Conservation (phyloP, 768 basidiomycete genomes). For the Lactarius indigo region DNA sequence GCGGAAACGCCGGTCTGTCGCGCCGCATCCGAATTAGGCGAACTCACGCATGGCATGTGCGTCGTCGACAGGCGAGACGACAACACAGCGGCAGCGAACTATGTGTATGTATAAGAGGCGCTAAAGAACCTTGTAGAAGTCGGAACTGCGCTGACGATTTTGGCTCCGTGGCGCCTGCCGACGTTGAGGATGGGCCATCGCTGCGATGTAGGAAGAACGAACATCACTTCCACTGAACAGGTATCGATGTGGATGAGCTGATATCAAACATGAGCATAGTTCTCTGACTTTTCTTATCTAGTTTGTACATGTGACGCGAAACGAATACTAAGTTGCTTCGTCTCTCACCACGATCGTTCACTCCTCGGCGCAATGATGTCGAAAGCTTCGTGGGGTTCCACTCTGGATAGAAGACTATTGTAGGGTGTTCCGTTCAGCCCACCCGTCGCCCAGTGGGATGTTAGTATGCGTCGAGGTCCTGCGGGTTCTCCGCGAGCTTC, state of each 20-base stretch:
- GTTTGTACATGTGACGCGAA: not conserved
- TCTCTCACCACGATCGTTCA: not conserved
- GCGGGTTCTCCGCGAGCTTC: conserved; percentile 15
- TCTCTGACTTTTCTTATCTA: not conserved
- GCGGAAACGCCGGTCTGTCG: conserved; percentile 3
- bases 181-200: conserved; percentile 36
- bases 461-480: conserved; percentile 20
- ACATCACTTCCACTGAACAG: no score
- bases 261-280: not conserved
- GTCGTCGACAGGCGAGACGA: conserved; percentile 77
- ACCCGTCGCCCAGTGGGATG: conserved; percentile 13
- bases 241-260: no score
- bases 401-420: conserved; percentile 23
- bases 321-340: not conserved
- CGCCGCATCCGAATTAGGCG: not conserved
- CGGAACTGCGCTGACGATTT: conserved; percentile 26
- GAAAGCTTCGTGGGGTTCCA: conserved; percentile 28
- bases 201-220: no score
- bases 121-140: conserved; percentile 38
- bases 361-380: conserved; percentile 7
- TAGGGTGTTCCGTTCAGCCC: conserved; percentile 13
- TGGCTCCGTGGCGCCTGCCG: conserved; percentile 40
- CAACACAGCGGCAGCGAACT: conserved; percentile 61
- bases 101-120: conserved; percentile 54
- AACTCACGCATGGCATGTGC: conserved; percentile 52